These are phyloP conservation scores for Artomyces pyxidatus DNA, from an alignment of 768 basidiomycete genomes.

Conservation along the genomic window DNA sequence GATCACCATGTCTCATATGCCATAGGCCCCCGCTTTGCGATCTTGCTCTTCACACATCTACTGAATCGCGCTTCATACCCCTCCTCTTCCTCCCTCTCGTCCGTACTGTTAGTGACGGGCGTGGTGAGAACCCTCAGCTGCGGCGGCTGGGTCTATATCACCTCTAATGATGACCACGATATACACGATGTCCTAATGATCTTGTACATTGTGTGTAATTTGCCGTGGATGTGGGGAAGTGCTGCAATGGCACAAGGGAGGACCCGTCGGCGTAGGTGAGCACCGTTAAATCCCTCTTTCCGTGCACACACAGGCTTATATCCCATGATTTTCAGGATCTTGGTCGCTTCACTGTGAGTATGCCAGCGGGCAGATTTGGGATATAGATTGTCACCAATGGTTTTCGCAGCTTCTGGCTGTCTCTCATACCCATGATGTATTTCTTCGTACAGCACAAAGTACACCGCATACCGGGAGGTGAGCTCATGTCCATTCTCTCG, in stretches of 20 bases:
- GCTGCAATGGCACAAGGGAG: constrained; percentile 47
- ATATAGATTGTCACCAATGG: neutral
- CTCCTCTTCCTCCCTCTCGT: constrained; percentile 29
- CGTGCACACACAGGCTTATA: neutral
- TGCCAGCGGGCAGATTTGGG: neutral
- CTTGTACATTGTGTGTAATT: constrained; percentile 70
- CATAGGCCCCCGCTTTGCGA: constrained; percentile 67
- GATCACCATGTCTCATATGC: neutral
- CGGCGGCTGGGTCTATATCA: constrained; percentile 91
- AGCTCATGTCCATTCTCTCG: constrained; percentile 11
- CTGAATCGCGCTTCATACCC: constrained; percentile 39
- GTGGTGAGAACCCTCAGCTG: constrained; percentile 71
- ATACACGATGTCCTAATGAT: constrained; percentile 87
- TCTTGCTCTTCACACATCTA: constrained; percentile 57
- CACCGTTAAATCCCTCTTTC: neutral
- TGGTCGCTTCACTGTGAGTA: constrained; percentile 44
- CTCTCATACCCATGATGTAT: constrained; percentile 68
- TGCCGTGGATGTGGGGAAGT: constrained; percentile 82
- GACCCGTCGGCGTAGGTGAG: constrained; percentile 46
- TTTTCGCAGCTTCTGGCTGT: constrained; percentile 57
- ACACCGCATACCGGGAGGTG: constrained; percentile 69
- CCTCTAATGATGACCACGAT: constrained; percentile 77
- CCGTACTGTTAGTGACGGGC: constrained; percentile 51
- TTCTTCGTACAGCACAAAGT: constrained; percentile 86
- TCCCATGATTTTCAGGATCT: constrained; percentile 31